Base-by-base conservation (phyloP, 768 basidiomycete genomes). In the Suillus subaureus region DNA sequence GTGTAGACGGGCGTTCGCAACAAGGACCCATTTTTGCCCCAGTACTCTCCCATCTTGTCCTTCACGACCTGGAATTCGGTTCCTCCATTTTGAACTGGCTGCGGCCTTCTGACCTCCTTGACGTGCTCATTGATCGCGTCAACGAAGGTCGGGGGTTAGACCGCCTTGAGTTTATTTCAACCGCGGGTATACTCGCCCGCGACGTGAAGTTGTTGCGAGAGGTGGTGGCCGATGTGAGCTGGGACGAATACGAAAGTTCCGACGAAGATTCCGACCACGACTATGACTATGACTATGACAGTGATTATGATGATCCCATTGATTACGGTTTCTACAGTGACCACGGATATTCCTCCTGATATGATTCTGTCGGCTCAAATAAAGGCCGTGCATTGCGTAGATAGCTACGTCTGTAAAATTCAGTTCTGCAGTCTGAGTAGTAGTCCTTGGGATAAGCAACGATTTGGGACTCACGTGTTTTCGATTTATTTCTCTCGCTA, bases 51-150 rank as follows among this genome's bases (percentile, higher is more conserved):
- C 35, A 37, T 26, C 42, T 62, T 35, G 23, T 37, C 16, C 13
- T 62, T 31, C n/a, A 55, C 13, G 3, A 26, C n/a, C 7, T 62
- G 2, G 52, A 33, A 21, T 62, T 62, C 5, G 21, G 18, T 23
- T 18, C n/a, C 5, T n/a, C 23, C n/a, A 7, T 2, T 16, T 6
- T 13, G 33, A 33, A 37, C 1, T n/a, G 18, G 3, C 18, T 23
- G 7, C 33, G 13, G 6, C 51, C 61, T 5, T 52, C 23, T 26
- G 51, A 56, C 15, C 47, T 62, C 26, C n/a, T 7, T 39, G 61
- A 62, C 15, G 61, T 39, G 23, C 61, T 62, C 51, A 57, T 62
- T 16, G 51, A 52, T 56, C 61, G 61, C 12, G 61, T 28, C 45
- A 56, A 62, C n/a, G 47, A 35, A 55, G 33, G n/a, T 57, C 33